Evolutionary conservation across 805 yeast genomes (phyloP), one percentile per base, ranked within the genome.

Genomic region (Candida ulmi): DNA sequence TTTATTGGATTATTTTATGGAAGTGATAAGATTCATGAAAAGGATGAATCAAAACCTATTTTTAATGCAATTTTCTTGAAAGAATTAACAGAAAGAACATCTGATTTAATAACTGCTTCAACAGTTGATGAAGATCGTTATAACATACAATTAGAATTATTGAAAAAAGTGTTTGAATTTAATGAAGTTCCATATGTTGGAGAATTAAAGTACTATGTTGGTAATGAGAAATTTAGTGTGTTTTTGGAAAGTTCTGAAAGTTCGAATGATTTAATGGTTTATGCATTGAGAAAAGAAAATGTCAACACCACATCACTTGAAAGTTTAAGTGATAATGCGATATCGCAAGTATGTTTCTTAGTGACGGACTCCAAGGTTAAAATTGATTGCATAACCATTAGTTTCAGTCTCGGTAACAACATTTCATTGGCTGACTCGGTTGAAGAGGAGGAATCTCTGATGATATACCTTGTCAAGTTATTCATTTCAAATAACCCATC

Each of bases 241-340:
- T 72, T 83, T 46, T 76, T 90, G 12, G 95, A 95, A 17, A 91
- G 93, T 23, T 88, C 95, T 19, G 90, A 62, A 42, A 31, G 35
- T 16, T 40, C 37, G 2, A 45, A 49, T 18, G 57, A 54, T 32
- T 35, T 55, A n/a, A 29, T 48, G 28, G 36, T 55, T 8, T 53
- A 43, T 18, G 48, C 49, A 11, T 28, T 48, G 4, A 38, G 36
- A n/a, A 43, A 43, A 17, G 45, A 44, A 17, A 26, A 13, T 19
- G 17, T 31, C 17, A 19, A 8, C 4, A 12, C 11, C 11, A 19
- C 34, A n/a, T 31, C 21, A 3, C 8, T 19, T 17, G 34, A 31
- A 19, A n/a, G 13, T 5, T 19, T 31, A 11, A 21, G 7, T 31
- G 11, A n/a, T n/a, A 19, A 21, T 5, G 25, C 16, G 12, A 11